Base-by-base conservation (phyloP, 257 asterid species). In the Nicotiana otophora region DNA sequence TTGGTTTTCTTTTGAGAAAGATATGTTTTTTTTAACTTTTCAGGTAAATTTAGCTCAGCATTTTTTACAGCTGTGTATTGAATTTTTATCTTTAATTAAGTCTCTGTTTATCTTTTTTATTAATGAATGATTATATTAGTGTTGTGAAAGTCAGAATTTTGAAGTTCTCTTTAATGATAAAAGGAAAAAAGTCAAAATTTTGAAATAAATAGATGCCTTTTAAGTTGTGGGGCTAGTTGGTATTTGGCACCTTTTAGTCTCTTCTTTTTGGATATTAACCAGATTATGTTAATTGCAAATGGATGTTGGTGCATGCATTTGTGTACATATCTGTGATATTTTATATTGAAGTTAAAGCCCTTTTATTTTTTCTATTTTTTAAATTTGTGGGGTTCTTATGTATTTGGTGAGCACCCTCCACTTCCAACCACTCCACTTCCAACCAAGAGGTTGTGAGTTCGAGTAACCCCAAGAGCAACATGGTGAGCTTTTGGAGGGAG, bases 241-340 rank as follows among this genome's bases (percentile, higher is more conserved):
- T 70, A 69, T 39, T n/a, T 72, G 78, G 33, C 23, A 42, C 78
- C 31, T 39, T 74, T 74, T 74, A 36, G 77, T 30, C 28, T 74
- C 64, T 51, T 75, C 5, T 42, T 51, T 75, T 75, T 75, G 63
- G 80, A 28, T 48, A 51, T 75, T 28, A 2, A 75, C 46, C 5
- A 7, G 2, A 7, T 74, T 74, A 26, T 51, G 46, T 75, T 75
- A 75, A 48, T 28, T 26, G 46, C 80, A 75, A 75, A 60, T 75
- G 63, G 80, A 51, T 75, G 61, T 75, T 51, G 80, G 63, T 75
- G 26, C 80, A 75, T 75, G 26, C 53, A 85, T 81, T 23, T 67
- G 82, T 68, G 51, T 42, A 33, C 23, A 15, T 26, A 67, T 34
- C 19, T 9, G 20, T 69, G 15, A 1, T 12, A 20, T 17, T 34